Base-by-base conservation (phyloP, 345 rosid species). In the Sapria himalayana region DNA sequence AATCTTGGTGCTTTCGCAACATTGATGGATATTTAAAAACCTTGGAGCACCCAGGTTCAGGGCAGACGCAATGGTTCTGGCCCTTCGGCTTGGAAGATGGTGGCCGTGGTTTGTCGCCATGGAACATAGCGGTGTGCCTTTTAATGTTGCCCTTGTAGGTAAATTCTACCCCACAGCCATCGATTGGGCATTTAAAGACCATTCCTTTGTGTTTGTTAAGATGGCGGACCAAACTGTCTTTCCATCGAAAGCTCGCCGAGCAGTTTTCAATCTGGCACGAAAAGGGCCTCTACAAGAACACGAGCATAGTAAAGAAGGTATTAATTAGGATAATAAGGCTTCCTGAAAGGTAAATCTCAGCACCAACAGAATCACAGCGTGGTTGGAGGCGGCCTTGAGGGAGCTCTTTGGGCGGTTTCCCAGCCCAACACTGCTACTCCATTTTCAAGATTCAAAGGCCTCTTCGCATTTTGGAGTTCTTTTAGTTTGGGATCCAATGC, bases 391-490 rank as follows among this genome's bases (percentile, higher is more conserved):
- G 39, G 36, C 39, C 92, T 64, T 76, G 80, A 70, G 22, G 91
- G 82, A 78, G 84, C 94, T 86, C 81, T 94, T 81, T 92, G 78
- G 94, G 97, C 41, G 93, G 93, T 78, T 94, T 58, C 94, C 97
- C 94, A 46, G 55, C 97, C 93, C 81, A 94, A 86, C 78, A 86
- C 94, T 86, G 41, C 92, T 92, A 66, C 31, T 71, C 77, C 69
- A 76, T 71, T 15, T 29, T 15, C 40, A 43, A 56, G 47, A 37
- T 16, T 50, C 63, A 75, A n/a, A n/a, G n/a, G 77, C 85, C 97
- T 76, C 85, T n/a, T 55, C 3, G 76, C 97, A 86, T 86, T 76
- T 86, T 82, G 97, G 97, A 86, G 94, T 78, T 86, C 93, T 56
- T 62, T 52, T n/a, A n/a, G 33, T 35, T 48, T 54, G 94, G 97